Evolutionary conservation across 192 early-diverging fungal genomes (phyloP), one percentile per base, ranked within the genome.

Genomic region (Linderina pennispora): DNA sequence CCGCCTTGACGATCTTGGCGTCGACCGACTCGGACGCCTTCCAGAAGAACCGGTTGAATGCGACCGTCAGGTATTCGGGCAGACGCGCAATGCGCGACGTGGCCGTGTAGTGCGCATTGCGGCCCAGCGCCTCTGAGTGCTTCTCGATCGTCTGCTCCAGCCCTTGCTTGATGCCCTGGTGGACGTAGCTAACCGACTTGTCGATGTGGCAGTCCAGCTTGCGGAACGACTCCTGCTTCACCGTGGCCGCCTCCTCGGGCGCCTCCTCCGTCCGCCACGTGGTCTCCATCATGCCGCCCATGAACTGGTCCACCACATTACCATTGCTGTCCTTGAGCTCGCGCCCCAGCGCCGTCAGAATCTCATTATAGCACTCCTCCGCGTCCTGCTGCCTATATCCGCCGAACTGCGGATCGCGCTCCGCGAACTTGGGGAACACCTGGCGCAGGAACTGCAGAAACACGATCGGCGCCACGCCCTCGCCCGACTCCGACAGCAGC

Each of bases 41-140:
- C 94, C 94, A 99, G 75, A 88, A 94, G 66, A 98, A 97, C 14
- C 96, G 82, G 25, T 93, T 85, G 65, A 94, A 99, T 46, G 91
- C 75, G 16, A 96, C 75, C 0, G 92, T 83, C 40, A 99, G 58
- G 60, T 99, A 99, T 13, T 74, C 58, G 0, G 97, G 97, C 23
- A 99, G 64, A 2, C 97, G 80, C 4, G 77, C 83, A 15, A 99
- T 86, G 20, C 81, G 75, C 35, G 81, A 81, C 1, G 62, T 79
- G 35, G 86, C 84, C 34, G 74, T 79, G 59, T 97, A 97, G 22
- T 76, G 66, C 2, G 94, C 93, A 11, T 80, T 80, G 8, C 90
- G 78, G 9, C 77, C 82, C 36, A 97, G 71, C 0, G 88, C 78
- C 17, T 83, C 75, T 1, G 94, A 97, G 42, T 77, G 79, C 74